Percentiles rank a stretch among this genome's conserved stretches.
These are phyloP conservation scores for Tuber umbilicatum DNA, from an alignment of 495 filamentous ascomycete species.

Conservation along the genomic window DNA sequence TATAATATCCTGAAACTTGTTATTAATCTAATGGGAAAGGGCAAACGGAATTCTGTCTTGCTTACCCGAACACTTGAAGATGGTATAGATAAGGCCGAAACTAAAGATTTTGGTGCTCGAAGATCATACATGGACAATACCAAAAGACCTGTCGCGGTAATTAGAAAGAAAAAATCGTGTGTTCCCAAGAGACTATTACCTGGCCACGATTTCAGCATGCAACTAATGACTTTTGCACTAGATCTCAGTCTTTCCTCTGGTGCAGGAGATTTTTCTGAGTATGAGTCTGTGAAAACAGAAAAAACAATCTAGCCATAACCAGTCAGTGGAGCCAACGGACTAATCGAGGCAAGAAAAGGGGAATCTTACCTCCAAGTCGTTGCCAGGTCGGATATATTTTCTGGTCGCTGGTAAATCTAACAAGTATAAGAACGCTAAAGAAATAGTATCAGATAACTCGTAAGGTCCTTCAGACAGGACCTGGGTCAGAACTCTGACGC, in stretches of 20 bases:
- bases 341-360: neutral
- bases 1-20: slow-evolving; percentile 44
- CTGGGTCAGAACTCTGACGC: slow-evolving; percentile 72
- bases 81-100: slow-evolving; percentile 43
- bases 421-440: slow-evolving; percentile 76
- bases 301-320: slow-evolving; percentile 58
- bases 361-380: slow-evolving; percentile 49
- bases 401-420: slow-evolving; percentile 76
- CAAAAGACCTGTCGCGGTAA: slow-evolving; percentile 55
- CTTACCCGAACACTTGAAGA: slow-evolving; percentile 37
- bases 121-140: slow-evolving; percentile 78
- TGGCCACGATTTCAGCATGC: slow-evolving; percentile 90
- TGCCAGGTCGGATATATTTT: slow-evolving; percentile 70
- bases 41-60: neutral
- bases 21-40: slow-evolving; percentile 18
- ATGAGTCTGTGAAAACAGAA: slow-evolving; percentile 79
- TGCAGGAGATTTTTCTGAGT: slow-evolving; percentile 51
- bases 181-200: slow-evolving; percentile 37
- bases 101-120: slow-evolving; percentile 70
- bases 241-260: slow-evolving; percentile 71
- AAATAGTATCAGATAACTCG: slow-evolving; percentile 78
- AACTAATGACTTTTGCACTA: slow-evolving; percentile 75
- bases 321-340: slow-evolving; percentile 43
- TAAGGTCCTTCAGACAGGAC: slow-evolving; percentile 85
- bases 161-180: slow-evolving; percentile 14